Percentiles rank a stretch among this genome's conserved stretches.
Conservation (phyloP, 2,329 filamentous ascomycete species). For the Paecilomyces fulvus region DNA sequence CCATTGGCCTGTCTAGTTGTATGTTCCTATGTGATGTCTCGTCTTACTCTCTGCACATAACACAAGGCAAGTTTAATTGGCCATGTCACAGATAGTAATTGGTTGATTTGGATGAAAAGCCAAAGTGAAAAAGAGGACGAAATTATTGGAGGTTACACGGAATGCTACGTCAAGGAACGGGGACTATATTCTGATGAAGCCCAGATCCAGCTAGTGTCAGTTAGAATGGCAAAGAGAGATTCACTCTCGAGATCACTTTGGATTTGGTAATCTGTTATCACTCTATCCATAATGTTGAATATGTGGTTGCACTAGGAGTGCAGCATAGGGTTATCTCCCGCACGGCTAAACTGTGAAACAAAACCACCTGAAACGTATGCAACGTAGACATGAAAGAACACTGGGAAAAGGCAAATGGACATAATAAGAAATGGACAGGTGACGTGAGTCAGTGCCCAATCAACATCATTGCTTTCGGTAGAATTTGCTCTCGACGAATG, state of each 20-base stretch:
- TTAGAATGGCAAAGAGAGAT: not conserved
- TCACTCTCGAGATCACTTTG: not conserved
- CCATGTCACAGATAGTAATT: no score
- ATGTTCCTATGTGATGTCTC: no score
- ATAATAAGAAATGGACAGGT: conserved; percentile 1
- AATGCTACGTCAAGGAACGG: not conserved
- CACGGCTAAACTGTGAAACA: not conserved
- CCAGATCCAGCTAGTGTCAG: not conserved
- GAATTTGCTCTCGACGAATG: conserved; percentile 75
- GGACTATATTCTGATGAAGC: not conserved
- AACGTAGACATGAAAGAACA: not conserved
- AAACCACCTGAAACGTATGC: not conserved
- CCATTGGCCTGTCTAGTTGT: no score
- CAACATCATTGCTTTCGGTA: conserved; percentile 33
- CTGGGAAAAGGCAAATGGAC: conserved; percentile 1
- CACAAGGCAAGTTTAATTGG: no score
- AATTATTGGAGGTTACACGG: not conserved
- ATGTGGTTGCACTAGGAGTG: not conserved
- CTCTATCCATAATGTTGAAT: not conserved
- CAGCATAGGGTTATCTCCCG: not conserved
- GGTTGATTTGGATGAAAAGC: no score
- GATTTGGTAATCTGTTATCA: not conserved
- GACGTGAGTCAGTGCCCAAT: not conserved
- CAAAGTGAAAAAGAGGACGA: not conserved
- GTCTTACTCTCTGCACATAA: no score